Evolutionary conservation across 2,329 filamentous ascomycete genomes (phyloP).

Genomic region (Trichoderma breve): DNA sequence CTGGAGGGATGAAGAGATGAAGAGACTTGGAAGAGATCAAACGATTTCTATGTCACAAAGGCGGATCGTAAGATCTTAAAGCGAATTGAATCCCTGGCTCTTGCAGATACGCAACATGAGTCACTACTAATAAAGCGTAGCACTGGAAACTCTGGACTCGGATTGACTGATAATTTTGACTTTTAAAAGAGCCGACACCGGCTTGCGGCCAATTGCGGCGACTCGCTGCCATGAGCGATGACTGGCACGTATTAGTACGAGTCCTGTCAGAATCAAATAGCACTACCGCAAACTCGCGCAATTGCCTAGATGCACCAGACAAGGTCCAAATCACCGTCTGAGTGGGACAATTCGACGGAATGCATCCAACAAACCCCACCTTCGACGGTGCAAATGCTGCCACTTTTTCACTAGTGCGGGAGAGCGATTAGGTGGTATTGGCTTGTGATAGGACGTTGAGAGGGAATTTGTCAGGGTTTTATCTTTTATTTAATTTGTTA

Average conservation of each 20-base stretch:
- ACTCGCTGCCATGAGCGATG: neutral
- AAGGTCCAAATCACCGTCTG: neutral
- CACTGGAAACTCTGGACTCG: neutral
- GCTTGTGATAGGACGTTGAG: neutral
- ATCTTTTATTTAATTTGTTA: neutral
- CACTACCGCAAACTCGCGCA: neutral
- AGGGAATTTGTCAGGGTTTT: neutral
- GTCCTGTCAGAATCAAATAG: neutral
- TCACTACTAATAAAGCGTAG: neutral
- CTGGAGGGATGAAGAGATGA: neutral
- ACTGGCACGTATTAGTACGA: neutral
- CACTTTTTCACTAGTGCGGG: neutral
- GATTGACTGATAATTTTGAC: neutral
- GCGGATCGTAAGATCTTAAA: neutral
- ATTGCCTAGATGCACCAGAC: neutral
- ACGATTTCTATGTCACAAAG: neutral
- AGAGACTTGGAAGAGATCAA: neutral
- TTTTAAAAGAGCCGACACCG: slow-evolving; percentile 11
- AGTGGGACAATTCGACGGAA: neutral
- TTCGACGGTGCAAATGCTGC: neutral
- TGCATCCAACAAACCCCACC: neutral
- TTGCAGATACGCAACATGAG: neutral
- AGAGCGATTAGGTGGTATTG: neutral
- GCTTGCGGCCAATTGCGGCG: neutral
- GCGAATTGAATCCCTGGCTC: neutral